Conservation (phyloP, 768 basidiomycete species). For the Strobilomyces dryophilus region DNA sequence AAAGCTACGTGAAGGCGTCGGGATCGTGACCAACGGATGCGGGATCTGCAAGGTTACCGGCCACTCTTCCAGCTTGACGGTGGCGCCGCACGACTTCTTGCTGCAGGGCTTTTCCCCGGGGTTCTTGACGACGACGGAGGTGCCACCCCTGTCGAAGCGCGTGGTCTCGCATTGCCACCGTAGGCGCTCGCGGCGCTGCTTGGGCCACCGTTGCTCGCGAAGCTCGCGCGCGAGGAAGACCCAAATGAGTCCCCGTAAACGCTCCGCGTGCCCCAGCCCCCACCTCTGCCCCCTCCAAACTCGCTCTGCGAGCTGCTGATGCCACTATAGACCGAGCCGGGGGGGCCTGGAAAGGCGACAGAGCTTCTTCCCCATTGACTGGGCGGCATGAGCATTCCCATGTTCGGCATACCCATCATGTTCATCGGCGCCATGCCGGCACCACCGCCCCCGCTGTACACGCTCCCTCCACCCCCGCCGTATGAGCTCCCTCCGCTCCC, state of each 20-base stretch:
- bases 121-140: constrained; percentile 17
- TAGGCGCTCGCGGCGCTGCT: constrained; percentile 17
- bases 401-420: constrained; percentile 38
- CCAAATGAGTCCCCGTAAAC: constrained; percentile 69
- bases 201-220: constrained; percentile 1
- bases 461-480: constrained; percentile 36
- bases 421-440: constrained; percentile 35
- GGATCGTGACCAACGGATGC: background rate
- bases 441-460: constrained; percentile 31
- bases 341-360: constrained; percentile 46
- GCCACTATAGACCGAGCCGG: constrained; percentile 56
- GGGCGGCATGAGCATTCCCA: constrained; percentile 37
- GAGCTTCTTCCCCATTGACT: constrained; percentile 42
- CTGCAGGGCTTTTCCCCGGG: constrained; percentile 17
- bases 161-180: constrained; percentile 24
- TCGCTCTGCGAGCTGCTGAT: constrained; percentile 55
- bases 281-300: constrained; percentile 48
- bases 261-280: constrained; percentile 54
- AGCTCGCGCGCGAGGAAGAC: constrained; percentile 15
- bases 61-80: constrained; percentile 60
- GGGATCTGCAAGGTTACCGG: constrained; percentile 6
- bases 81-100: constrained; percentile 38
- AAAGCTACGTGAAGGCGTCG: background rate
- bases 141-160: constrained; percentile 31
- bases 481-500: constrained; percentile 45